Evolutionary conservation across 2,329 filamentous ascomycete genomes (phyloP), one percentile per base, ranked within the genome.

Genomic region (Colletotrichum sp.): DNA sequence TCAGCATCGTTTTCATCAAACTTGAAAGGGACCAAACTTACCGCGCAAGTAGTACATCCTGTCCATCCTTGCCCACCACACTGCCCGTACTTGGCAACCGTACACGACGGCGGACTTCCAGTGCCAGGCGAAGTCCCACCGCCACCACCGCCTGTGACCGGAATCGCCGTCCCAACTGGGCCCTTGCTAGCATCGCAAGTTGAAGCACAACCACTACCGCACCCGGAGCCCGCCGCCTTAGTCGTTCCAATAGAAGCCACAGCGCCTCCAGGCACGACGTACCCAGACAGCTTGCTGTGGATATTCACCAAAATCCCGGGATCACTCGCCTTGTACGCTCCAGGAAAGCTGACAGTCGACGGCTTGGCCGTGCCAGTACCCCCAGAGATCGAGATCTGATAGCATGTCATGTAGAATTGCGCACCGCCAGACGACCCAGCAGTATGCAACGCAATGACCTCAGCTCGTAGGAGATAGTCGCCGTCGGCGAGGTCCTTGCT

Each of bases 241-340:
- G 83, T 86, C 4, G 83, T 82, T 1, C 87, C 87, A n/a, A 83
- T 82, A 0, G 84, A 76, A 68, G 85, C 82, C 30, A 89, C 87
- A 2, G 82, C 79, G 4, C 87, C 87, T 5, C 88, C 88, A 1
- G 88, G 87, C 6, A 85, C 86, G 7, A 83, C 79, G 72, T 89
- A 89, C 2, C 79, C 82, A 24, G 78, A 78, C 70, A 88, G 77
- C 62, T 84, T 81, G 10, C 83, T 80, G 80, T 89, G 87, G 77
- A 89, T 89, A 80, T 88, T 88, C 79, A 89, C 81, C 32, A 85
- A 81, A 72, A 89, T 87, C 13, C 88, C 88, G 0, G 88, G 86
- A 77, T 89, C 86, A 18, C 77, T 81, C 7, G 84, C 80, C 77
- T 83, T 83, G 80, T 88, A 87, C 1, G 87, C 88, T 1, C 86